Base-by-base conservation (phyloP, 2,329 filamentous ascomycete genomes). In the Colletotrichum sp. region DNA sequence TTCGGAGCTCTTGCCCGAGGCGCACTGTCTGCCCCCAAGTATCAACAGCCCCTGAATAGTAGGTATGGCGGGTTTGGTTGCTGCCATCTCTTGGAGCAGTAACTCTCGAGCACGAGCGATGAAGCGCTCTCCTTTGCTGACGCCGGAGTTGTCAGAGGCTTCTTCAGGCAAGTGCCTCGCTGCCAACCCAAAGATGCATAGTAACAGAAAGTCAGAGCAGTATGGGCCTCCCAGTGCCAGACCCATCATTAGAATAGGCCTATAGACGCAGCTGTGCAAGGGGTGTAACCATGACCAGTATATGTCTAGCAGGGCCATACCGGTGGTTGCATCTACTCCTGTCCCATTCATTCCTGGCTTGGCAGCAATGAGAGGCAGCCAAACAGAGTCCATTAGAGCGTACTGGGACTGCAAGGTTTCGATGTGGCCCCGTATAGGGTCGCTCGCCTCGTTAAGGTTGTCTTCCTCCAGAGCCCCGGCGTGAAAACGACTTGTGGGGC, bases 251-350 rank as follows among this genome's bases (percentile, higher is more conserved):
- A 79, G 66, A 28, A 60, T 63, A 2, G 78, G 78, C 5, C 77
- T 68, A 27, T 79, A 79, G 8, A 79, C 77, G 34, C 75, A 78
- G 36, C 77, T 75, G 52, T 79, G 78, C 19, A 79, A 36, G 11
- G 78, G 78, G 13, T 79, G 78, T 19, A 79, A n/a, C 78, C 78
- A 79, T 3, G 74, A 77, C 78, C 78, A 79, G 61, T 79, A 79
- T 6, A 79, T 79, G 13, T 79, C 78, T 3, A 79, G 72, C 12
- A 79, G 76, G 5, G 61, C 71, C 44, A 79, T 52, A 4, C 78
- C 78, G 8, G 36, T 44, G n/a, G 59, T 48, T 1, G 76, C 77
- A 15, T 69, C 69, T 3, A 79, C 59, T 25, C 78, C 77, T 2
- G 76, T 79, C 8, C 74, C 74, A 27, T 70, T 68, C 69, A 79